Percentiles rank a stretch among this genome's conserved stretches.
These are phyloP conservation scores for Backusella macrospora DNA, from an alignment of 192 early-diverging fungal species.

Conservation along the genomic window DNA sequence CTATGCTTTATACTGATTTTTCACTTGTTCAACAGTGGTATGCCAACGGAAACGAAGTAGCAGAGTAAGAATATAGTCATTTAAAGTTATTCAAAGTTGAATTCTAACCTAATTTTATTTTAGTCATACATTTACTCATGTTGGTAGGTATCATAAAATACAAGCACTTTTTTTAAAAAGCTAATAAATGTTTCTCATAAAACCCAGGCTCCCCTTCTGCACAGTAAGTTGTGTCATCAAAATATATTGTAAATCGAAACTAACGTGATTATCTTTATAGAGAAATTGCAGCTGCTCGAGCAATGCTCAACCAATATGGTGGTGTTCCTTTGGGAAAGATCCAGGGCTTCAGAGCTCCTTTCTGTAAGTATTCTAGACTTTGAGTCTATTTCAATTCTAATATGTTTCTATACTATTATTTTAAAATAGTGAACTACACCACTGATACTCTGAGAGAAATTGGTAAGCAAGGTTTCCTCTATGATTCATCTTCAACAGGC, in stretches of 20 bases:
- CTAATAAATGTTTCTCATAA: neutral
- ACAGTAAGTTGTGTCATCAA: slow-evolving; percentile 32
- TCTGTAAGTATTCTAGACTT: slow-evolving; percentile 36
- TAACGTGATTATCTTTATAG: slow-evolving; percentile 21
- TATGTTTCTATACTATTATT: neutral
- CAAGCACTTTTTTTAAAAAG: neutral
- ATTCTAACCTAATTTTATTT: slow-evolving; percentile 12
- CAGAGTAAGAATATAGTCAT: slow-evolving; percentile 40
- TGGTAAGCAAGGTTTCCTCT: slow-evolving; percentile 48
- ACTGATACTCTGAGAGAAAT: slow-evolving; percentile 49
- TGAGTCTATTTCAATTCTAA: neutral
- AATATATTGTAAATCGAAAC: slow-evolving; percentile 7
- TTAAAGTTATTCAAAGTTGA: neutral
- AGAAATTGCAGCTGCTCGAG: slow-evolving; percentile 48
- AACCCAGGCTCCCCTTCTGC: slow-evolving; percentile 31
- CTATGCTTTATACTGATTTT: slow-evolving; percentile 66
- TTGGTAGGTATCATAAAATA: slow-evolving; percentile 28
- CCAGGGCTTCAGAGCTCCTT: slow-evolving; percentile 67
- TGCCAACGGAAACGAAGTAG: slow-evolving; percentile 66
- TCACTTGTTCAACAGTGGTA: slow-evolving; percentile 61
- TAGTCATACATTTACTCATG: slow-evolving; percentile 44
- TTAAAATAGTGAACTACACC: slow-evolving; percentile 48
- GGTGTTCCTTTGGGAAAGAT: slow-evolving; percentile 63
- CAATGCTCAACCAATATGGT: slow-evolving; percentile 54
- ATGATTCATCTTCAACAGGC: slow-evolving; percentile 58